Evolutionary conservation across 2,329 filamentous ascomycete species (phyloP).

Genomic region (Alternaria sp.): DNA sequence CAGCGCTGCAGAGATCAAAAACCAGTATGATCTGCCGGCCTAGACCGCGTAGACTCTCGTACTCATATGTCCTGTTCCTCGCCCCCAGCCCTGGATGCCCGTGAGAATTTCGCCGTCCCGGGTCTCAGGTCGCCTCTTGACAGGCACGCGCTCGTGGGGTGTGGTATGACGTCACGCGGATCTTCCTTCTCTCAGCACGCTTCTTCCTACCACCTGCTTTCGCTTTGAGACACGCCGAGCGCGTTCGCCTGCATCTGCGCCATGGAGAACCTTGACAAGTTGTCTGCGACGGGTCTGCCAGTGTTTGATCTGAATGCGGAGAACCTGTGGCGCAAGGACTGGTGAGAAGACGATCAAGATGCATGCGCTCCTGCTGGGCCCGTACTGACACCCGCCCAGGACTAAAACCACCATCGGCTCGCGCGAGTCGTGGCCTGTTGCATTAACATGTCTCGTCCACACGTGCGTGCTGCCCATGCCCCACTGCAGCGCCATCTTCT

Average conservation of each 20-base stretch:
- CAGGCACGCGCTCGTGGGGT: slow-evolving; percentile 8
- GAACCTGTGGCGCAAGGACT: slow-evolving; percentile 35
- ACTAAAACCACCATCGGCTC: slow-evolving; percentile 40
- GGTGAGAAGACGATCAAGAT: slow-evolving; percentile 20
- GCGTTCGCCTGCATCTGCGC: slow-evolving; percentile 1
- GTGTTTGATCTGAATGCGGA: slow-evolving; percentile 42
- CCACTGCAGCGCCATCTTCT: slow-evolving; percentile 53
- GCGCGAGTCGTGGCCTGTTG: slow-evolving; percentile 44
- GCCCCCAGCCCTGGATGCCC: not conserved
- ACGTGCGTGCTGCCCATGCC: slow-evolving; percentile 50
- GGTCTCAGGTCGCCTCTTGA: not conserved
- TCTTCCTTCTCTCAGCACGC: slow-evolving; percentile 2
- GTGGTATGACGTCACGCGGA: slow-evolving; percentile 16
- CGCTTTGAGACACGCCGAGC: slow-evolving; percentile 3
- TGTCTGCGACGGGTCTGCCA: slow-evolving; percentile 38
- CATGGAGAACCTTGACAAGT: slow-evolving; percentile 38
- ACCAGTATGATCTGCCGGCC: slow-evolving; percentile 10
- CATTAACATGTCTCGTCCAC: slow-evolving; percentile 41
- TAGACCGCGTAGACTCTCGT: slow-evolving; percentile 8
- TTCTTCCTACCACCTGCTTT: slow-evolving; percentile 10
- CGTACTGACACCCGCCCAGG: slow-evolving; percentile 23
- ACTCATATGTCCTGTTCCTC: not conserved
- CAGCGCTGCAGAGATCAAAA: slow-evolving; percentile 4
- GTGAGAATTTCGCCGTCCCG: not conserved
- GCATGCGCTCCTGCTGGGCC: not conserved